A percentile compares a stretch with the other conserved stretches of the same genome.
phyloP scores from a whole-genome alignment of 1,284 basidiomycete species.

The Malassezia japonica region DNA sequence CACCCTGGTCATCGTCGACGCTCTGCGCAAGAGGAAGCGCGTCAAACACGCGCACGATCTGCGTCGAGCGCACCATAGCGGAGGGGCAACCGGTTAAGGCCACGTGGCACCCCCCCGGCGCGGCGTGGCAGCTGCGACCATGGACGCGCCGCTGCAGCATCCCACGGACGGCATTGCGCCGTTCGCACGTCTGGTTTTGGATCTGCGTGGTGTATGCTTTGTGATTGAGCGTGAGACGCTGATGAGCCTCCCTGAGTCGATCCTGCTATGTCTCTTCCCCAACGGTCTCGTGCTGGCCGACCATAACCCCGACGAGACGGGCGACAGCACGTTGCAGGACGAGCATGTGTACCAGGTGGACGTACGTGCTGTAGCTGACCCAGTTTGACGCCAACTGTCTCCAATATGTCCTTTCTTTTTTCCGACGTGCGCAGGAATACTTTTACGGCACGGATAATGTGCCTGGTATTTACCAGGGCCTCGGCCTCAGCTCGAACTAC shows the following conservation, averaged over 20 bases:
- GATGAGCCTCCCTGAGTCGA: conserved; percentile 95
- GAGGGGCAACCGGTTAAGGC: background rate
- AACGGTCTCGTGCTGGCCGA: conserved; percentile 83
- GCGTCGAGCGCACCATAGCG: conserved; percentile 43
- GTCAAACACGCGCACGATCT: conserved; percentile 40
- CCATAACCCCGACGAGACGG: conserved; percentile 46
- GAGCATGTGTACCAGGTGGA: conserved; percentile 92
- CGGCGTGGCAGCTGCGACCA: conserved; percentile 3
- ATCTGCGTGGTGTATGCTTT: conserved; percentile 81
- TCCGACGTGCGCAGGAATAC: conserved; percentile 69
- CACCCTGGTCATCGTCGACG: conserved; percentile 59
- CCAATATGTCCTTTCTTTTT: conserved; percentile 82
- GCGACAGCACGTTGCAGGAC: conserved; percentile 62
- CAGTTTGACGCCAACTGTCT: conserved; percentile 97
- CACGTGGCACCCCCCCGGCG: conserved; percentile 8
- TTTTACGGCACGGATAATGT: conserved; percentile 78
- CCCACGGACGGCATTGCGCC: conserved; percentile 15
- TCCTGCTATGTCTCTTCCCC: conserved; percentile 89
- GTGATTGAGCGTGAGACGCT: conserved; percentile 93
- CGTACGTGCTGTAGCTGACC: conserved; percentile 55
- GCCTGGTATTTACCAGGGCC: conserved; percentile 60
- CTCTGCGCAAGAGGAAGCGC: conserved; percentile 43
- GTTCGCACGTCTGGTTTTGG: conserved; percentile 75
- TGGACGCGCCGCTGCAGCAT: conserved; percentile 26
- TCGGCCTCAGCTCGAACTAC: conserved; percentile 32